Evolutionary conservation across 805 yeast species (phyloP).

Genomic region (Kluyveromyces starmeri): DNA sequence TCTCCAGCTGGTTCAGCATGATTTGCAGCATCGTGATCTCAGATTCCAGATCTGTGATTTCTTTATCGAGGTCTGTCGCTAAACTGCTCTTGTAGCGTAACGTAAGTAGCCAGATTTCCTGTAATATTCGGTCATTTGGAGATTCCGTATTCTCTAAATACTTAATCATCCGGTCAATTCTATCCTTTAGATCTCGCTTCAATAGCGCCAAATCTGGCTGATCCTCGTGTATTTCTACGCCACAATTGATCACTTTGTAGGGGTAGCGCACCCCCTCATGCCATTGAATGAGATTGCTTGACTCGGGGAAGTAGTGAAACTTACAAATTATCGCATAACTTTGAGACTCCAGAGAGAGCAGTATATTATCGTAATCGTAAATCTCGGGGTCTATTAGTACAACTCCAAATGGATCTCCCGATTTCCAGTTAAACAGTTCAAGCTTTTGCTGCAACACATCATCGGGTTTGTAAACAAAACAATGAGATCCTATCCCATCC

Average conservation of each 20-base stretch:
- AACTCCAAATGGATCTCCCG: constrained; percentile 1
- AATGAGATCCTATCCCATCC: not conserved
- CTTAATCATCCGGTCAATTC: constrained; percentile 13
- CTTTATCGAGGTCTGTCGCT: constrained; percentile 18
- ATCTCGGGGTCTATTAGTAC: constrained; percentile 2
- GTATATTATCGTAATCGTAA: constrained; percentile 2
- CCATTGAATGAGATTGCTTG: not conserved
- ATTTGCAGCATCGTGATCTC: constrained; percentile 17
- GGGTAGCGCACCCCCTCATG: constrained; percentile 2
- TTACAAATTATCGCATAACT: not conserved
- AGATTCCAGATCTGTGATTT: constrained; percentile 16
- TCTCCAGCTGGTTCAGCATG: constrained; percentile 24
- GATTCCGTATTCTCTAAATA: constrained; percentile 12
- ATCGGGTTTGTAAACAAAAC: not conserved
- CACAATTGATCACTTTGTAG: not conserved
- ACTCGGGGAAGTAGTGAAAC: constrained; percentile 5
- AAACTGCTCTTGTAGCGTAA: constrained; percentile 12
- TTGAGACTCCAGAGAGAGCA: not conserved
- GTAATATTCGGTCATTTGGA: constrained; percentile 11
- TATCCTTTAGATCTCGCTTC: constrained; percentile 6
- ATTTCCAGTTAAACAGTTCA: constrained; percentile 1
- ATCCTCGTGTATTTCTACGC: constrained; percentile 1
- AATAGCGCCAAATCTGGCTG: constrained; percentile 6
- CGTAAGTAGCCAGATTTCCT: constrained; percentile 16
- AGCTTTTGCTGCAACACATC: not conserved